Evolutionary conservation across 2,329 filamentous ascomycete species (phyloP).

Genomic region (Coleophoma crateriformis): DNA sequence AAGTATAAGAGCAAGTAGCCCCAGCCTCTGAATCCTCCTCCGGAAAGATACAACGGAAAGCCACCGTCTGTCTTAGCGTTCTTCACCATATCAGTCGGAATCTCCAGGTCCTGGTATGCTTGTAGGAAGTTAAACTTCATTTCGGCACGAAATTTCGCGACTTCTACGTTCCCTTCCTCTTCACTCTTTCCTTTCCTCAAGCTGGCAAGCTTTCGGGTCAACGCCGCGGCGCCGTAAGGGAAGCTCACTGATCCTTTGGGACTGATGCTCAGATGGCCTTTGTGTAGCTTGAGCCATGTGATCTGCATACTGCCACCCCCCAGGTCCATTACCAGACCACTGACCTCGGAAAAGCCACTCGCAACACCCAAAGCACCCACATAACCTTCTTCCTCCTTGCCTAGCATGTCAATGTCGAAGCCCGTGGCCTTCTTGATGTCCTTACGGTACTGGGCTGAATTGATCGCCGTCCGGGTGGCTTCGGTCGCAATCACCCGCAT

Average conservation of each 20-base stretch:
- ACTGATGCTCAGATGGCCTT: conserved; percentile 44
- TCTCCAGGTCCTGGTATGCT: conserved; percentile 45
- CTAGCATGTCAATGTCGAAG: conserved; percentile 54
- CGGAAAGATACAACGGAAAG: conserved; percentile 60
- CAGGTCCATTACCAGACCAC: conserved; percentile 66
- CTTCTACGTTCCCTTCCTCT: conserved; percentile 34
- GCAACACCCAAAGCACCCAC: conserved; percentile 63
- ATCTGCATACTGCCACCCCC: conserved; percentile 67
- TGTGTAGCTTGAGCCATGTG: conserved; percentile 54
- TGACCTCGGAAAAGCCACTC: conserved; percentile 54
- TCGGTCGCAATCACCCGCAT: conserved; percentile 60
- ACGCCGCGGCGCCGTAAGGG: conserved; percentile 64
- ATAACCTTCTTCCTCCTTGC: conserved; percentile 61
- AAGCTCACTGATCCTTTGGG: conserved; percentile 55
- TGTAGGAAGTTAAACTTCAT: conserved; percentile 45
- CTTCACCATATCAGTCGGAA: conserved; percentile 45
- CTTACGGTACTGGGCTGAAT: conserved; percentile 47
- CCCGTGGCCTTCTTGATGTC: conserved; percentile 49
- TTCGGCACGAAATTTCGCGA: conserved; percentile 39
- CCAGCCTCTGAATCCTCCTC: conserved; percentile 67
- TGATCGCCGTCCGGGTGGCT: conserved; percentile 56
- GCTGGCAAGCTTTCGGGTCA: conserved; percentile 48
- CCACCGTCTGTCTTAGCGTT: conserved; percentile 37
- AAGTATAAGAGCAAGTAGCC: conserved; percentile 59
- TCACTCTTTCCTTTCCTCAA: conserved; percentile 31